These are phyloP conservation scores for Croton setiger DNA, from an alignment of 441 rosid species.

Conservation along the genomic window DNA sequence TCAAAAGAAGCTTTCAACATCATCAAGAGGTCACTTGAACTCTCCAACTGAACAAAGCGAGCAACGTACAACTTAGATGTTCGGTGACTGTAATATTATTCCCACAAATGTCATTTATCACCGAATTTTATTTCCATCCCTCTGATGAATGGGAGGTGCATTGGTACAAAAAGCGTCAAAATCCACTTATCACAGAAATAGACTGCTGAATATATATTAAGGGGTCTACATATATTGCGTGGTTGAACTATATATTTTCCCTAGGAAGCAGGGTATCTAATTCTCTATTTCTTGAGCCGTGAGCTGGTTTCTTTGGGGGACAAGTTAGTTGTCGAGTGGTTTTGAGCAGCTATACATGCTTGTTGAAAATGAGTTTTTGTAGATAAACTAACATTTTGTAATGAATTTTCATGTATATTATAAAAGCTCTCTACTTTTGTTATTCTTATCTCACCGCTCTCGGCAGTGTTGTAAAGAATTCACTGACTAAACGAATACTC, in stretches of 20 bases:
- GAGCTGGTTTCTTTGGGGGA: too few relatives aligned
- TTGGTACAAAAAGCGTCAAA: conserved; percentile 3
- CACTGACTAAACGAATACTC: too few relatives aligned
- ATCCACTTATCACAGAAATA: not conserved
- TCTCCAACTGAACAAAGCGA: conserved; percentile 29
- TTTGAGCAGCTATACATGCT: too few relatives aligned
- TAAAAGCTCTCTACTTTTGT: too few relatives aligned
- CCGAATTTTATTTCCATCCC: not conserved
- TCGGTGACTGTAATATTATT: not conserved
- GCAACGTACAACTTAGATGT: conserved; percentile 10
- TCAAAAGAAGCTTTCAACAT: conserved; percentile 53
- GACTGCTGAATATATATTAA: conserved; percentile 1
- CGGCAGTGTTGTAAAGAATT: too few relatives aligned
- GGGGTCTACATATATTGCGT: not conserved
- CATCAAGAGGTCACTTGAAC: conserved; percentile 30
- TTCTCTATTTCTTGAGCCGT: too few relatives aligned
- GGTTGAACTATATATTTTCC: not conserved
- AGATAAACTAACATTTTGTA: too few relatives aligned
- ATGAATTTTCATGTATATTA: too few relatives aligned
- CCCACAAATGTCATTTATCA: not conserved
- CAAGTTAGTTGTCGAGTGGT: too few relatives aligned
- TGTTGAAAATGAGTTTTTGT: too few relatives aligned
- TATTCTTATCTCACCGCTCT: too few relatives aligned
- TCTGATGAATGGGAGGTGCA: not conserved
- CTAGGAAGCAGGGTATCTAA: not conserved